Evolutionary conservation across 2,329 filamentous ascomycete genomes (phyloP), one percentile per base, ranked within the genome.

Genomic region (Lachnellula arida): DNA sequence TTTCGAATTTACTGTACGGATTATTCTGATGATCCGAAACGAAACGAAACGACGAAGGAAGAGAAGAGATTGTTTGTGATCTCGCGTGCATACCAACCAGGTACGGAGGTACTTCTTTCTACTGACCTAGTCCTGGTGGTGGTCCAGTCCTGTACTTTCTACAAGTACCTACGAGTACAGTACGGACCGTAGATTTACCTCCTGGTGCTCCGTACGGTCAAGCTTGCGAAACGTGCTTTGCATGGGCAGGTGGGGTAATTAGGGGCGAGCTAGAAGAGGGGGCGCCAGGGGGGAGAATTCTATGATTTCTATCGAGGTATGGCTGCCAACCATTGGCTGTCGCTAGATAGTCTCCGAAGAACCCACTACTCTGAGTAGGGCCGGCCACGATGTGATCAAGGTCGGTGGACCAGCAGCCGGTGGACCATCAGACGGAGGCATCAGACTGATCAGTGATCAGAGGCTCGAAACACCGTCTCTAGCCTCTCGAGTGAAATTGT

Each of bases 141-240:
- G 22, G 22, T 23, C 39, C 17, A 19, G 15, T 42, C 39, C 39
- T 42, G 22, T 19, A 19, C 19, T 19, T 19, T 19, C 19, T 19
- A 19, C 19, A 19, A 19, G 19, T 19, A 19, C 19, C 2, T 19
- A 19, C 2, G n/a, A n/a, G n/a, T 19, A 19, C 19, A 19, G 19
- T 19, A 19, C 19, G 19, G 19, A 19, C 19, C 19, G 19, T 19
- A 19, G 19, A 19, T 19, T 19, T 19, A 19, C 19, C 19, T 19
- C 19, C 19, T 19, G 19, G 19, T 19, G 19, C 19, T 19, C 19
- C 19, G 19, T 19, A 1, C 19, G 19, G 19, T 54, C 55, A 56
- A 57, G 48, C 46, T 49, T 39, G 28, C 49, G 44, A 49, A 51
- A 47, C 44, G 44, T 47, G 14, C 17, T 32, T 32, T 32, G 28